Percentiles rank a stretch among this genome's conserved stretches.
These are phyloP conservation scores for Sphagnurus paluster DNA, from an alignment of 1,284 basidiomycete genomes.

Conservation along the genomic window DNA sequence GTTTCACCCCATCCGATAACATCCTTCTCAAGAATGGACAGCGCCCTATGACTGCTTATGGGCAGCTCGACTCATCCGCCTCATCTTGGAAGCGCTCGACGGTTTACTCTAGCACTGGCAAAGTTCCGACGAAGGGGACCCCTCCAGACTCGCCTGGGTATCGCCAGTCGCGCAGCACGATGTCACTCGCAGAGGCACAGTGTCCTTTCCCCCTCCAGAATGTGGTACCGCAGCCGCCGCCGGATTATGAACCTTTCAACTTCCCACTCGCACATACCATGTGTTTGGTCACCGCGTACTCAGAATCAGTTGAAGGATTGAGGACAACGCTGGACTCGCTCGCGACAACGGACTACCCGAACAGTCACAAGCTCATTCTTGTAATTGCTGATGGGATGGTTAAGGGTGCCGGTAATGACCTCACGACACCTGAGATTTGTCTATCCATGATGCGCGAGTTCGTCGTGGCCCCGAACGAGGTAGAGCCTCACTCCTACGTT, in stretches of 20 bases:
- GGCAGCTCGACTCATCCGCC: slow-evolving; percentile 60
- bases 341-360: slow-evolving; percentile 98
- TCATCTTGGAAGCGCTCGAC: slow-evolving; percentile 58
- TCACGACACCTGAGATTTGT: slow-evolving; percentile 94
- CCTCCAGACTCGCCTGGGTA: slow-evolving; percentile 79
- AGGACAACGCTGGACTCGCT: slow-evolving; percentile 97
- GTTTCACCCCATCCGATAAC: slow-evolving; percentile 85
- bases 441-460: slow-evolving; percentile 98
- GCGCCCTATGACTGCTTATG: slow-evolving; percentile 76
- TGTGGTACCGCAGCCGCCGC: slow-evolving; percentile 90
- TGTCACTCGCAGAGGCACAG: slow-evolving; percentile 70
- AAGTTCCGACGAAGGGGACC: slow-evolving; percentile 48
- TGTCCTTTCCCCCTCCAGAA: slow-evolving; percentile 93
- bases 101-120: slow-evolving; percentile 55
- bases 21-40: slow-evolving; percentile 54
- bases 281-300: slow-evolving; percentile 97
- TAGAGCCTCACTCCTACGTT: slow-evolving; percentile 95
- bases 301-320: slow-evolving; percentile 95
- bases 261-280: slow-evolving; percentile 95
- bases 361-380: slow-evolving; percentile 95
- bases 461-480: slow-evolving; percentile 80
- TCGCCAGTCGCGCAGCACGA: slow-evolving; percentile 80
- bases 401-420: slow-evolving; percentile 86
- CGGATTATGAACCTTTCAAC: slow-evolving; percentile 93
- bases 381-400: slow-evolving; percentile 99